Base-by-base conservation (phyloP, 352 stramenopile genomes). In the Ophiocytium majus region DNA sequence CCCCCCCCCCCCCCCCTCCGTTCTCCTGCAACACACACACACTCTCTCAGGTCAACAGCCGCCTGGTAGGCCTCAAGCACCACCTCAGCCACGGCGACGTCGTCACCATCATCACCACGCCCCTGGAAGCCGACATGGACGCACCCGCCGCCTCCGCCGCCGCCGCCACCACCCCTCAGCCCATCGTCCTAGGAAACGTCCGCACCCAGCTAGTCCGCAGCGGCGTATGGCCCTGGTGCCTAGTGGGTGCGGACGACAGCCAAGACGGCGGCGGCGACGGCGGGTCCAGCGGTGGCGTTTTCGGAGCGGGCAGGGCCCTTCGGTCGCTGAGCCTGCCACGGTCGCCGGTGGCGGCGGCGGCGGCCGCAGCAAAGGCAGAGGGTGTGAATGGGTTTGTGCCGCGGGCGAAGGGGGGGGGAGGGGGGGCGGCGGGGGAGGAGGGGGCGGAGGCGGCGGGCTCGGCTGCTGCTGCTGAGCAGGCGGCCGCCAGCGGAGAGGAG, bases 161-260 rank as follows among this genome's bases (percentile, higher is more conserved):
- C 57, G 19, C 23, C 23, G 57, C 23, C 23, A 71, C 57, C 23
- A 71, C 23, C 28, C 28, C 57, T 28, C 19, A 71, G 28, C 57
- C 57, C 28, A 28, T 28, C 23, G 57, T 71, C 57, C 57, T 71
- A 28, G 57, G 57, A 23, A 71, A 71, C 28, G 57, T 71, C 23
- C 57, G 57, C 28, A 71, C 57, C 57, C 71, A 79, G 31, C 23
- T 79, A 35, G 71, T 79, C 17, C 10, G 71, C 10, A 79, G 71
- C 71, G 71, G 23, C 17, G 9, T 79, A 49, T 79, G 71, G 71
- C 71, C 71, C 31, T 79, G 71, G 71, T 79, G 71, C 49, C 71
- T 79, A 10, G 71, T 79, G 9, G 71, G 71, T 10, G 10, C 71
- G 31, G 71, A 79, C n/a, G n/a, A n/a, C n/a, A n/a, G n/a, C n/a